Conservation (phyloP, 2,329 filamentous ascomycete species). For the Zymoseptoria pseudotritici region DNA sequence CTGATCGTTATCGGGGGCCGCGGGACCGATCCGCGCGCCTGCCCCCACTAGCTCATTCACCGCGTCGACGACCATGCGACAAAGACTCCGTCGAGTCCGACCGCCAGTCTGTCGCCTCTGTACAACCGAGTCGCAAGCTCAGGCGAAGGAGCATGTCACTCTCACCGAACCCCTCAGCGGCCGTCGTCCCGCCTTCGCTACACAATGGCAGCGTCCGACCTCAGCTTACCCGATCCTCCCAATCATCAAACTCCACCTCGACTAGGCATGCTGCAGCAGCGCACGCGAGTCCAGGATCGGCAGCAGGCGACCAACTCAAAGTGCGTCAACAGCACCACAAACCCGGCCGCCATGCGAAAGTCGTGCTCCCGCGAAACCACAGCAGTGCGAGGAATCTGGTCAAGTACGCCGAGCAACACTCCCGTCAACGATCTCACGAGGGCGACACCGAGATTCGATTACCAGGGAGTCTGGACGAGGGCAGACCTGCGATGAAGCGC, state of each 20-base stretch:
- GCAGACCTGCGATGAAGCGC: constrained; percentile 22
- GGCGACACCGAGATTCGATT: constrained; percentile 29
- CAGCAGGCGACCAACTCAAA: constrained; percentile 16
- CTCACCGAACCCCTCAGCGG: neutral
- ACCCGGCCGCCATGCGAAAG: constrained; percentile 22
- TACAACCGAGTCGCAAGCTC: neutral
- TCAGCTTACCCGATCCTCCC: constrained; percentile 24
- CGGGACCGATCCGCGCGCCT: neutral
- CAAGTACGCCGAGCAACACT: constrained; percentile 23
- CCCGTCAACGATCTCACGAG: constrained; percentile 24
- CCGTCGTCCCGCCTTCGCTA: neutral
- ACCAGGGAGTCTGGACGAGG: constrained; percentile 28
- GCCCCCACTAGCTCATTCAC: neutral
- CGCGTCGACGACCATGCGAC: neutral
- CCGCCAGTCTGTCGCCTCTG: neutral
- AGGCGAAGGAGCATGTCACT: neutral
- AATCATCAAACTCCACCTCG: constrained; percentile 18
- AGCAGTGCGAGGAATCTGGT: constrained; percentile 27
- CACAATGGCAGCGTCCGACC: constrained; percentile 12
- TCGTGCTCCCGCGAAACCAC: constrained; percentile 28
- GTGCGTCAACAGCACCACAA: constrained; percentile 17
- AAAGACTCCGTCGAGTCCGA: neutral
- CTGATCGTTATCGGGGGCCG: neutral
- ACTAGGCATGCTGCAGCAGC: constrained; percentile 7
- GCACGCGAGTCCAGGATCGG: constrained; percentile 20